Evolutionary conservation across 495 filamentous ascomycete genomes (phyloP).

Genomic region (Penicillium bovifimosum): DNA sequence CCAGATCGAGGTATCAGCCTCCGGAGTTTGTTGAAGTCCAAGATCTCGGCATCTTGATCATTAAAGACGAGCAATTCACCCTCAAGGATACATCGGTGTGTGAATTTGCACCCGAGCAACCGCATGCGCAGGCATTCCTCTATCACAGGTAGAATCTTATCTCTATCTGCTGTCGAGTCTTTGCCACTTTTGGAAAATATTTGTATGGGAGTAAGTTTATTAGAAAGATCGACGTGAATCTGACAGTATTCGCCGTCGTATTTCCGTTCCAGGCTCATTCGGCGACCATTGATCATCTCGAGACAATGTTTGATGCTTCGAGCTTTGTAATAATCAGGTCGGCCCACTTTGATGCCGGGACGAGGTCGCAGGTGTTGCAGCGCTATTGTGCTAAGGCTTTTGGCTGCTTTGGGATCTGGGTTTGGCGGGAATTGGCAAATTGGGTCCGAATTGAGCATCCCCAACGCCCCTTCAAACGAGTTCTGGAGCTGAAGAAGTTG

Average conservation of each 20-base stretch:
- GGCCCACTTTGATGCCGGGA: constrained; percentile 69
- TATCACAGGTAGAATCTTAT: constrained; percentile 48
- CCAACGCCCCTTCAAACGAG: constrained; percentile 49
- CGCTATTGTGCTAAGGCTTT: constrained; percentile 33
- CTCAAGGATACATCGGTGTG: constrained; percentile 65
- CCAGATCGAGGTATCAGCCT: constrained; percentile 75
- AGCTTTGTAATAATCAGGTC: constrained; percentile 67
- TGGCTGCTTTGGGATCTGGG: constrained; percentile 32
- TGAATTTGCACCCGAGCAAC: constrained; percentile 49
- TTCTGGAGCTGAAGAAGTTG: constrained; percentile 63
- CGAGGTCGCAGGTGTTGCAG: constrained; percentile 51
- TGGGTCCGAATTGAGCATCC: constrained; percentile 37
- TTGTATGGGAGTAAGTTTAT: constrained; percentile 51
- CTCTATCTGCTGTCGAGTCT: constrained; percentile 70
- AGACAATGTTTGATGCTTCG: constrained; percentile 69
- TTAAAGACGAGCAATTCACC: constrained; percentile 78
- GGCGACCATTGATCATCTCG: constrained; percentile 51
- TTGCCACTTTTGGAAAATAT: constrained; percentile 92
- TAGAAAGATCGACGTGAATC: constrained; percentile 70
- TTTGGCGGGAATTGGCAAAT: constrained; percentile 36
- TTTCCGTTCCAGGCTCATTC: constrained; percentile 74
- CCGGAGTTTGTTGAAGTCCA: constrained; percentile 73
- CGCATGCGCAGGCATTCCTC: constrained; percentile 55
- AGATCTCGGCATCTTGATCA: constrained; percentile 53
- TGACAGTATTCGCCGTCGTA: constrained; percentile 89